A percentile compares a stretch with the other conserved stretches of the same genome.
These are phyloP conservation scores for Cephalotrichum gorgonifer DNA, from an alignment of 2,329 filamentous ascomycete species.

Conservation along the genomic window DNA sequence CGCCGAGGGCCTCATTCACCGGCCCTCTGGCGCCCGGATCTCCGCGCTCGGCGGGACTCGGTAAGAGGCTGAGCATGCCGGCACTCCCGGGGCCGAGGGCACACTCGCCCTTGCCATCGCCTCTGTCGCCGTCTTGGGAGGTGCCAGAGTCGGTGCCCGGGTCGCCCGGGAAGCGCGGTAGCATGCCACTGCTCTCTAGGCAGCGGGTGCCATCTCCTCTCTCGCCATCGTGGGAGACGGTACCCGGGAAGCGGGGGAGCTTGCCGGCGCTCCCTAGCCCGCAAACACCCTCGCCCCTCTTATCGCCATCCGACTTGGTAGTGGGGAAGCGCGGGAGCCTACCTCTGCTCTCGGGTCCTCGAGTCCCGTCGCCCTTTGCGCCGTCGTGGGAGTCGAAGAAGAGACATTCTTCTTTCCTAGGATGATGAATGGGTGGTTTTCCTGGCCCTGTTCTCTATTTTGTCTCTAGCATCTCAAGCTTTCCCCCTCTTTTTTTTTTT, in stretches of 20 bases:
- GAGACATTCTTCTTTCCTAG: conserved; percentile 3
- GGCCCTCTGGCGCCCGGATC: conserved; percentile 53
- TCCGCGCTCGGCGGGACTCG: conserved; percentile 49
- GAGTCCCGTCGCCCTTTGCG: neutral
- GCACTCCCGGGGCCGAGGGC: neutral
- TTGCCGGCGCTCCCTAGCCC: too few species aligned
- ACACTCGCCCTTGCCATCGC: neutral
- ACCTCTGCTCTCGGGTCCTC: neutral
- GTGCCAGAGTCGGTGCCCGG: too few species aligned
- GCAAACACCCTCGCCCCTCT: too few species aligned
- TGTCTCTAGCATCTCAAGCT: neutral
- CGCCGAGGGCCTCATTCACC: conserved; percentile 45
- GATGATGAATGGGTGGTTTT: conserved; percentile 7
- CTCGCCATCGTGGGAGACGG: too few species aligned
- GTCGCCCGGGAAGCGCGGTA: too few species aligned
- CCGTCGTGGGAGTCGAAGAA: neutral
- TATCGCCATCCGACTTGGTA: too few species aligned
- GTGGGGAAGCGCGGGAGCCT: conserved; percentile 23
- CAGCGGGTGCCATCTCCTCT: too few species aligned
- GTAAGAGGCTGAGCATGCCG: conserved; percentile 13
- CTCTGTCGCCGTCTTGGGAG: too few species aligned
- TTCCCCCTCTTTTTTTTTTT: conserved; percentile 1
- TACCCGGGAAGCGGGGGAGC: too few species aligned
- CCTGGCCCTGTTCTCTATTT: neutral
- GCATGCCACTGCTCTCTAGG: too few species aligned